Evolutionary conservation across 371 early-diverging fungal species (phyloP).

Genomic region (Entomophthora muscae): DNA sequence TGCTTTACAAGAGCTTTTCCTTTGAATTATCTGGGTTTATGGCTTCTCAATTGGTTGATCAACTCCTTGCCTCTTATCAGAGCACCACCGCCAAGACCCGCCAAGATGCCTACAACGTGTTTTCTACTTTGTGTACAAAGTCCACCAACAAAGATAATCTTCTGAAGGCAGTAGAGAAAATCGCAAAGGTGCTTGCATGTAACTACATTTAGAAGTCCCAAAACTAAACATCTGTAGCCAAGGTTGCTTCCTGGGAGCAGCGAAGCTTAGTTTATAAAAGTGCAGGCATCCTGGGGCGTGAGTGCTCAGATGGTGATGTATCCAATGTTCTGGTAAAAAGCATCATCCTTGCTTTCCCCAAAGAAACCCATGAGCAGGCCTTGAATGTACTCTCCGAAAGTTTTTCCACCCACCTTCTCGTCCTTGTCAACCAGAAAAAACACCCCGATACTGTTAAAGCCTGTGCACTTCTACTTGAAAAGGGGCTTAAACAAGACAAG

Average conservation of each 20-base stretch:
- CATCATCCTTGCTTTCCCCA: background rate
- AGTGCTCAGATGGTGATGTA: background rate
- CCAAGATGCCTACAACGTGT: background rate
- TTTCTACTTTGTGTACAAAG: background rate
- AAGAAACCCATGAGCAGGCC: constrained; percentile 7
- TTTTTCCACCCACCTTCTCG: background rate
- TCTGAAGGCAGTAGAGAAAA: background rate
- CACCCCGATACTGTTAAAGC: constrained; percentile 1
- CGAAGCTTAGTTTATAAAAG: background rate
- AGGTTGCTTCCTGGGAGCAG: constrained; percentile 7
- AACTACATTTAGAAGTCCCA: background rate
- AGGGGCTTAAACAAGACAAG: constrained; percentile 5
- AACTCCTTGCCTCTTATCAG: background rate
- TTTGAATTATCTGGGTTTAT: constrained; percentile 4
- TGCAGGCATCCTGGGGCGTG: background rate
- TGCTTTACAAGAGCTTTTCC: constrained; percentile 10
- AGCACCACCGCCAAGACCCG: background rate
- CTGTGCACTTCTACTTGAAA: background rate
- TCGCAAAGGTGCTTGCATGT: constrained; percentile 1
- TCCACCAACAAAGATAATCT: background rate
- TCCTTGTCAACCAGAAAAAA: background rate
- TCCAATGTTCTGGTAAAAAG: background rate
- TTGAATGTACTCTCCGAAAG: background rate
- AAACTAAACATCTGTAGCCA: too few relatives aligned
- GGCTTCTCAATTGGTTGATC: background rate